Evolutionary conservation across 2,329 filamentous ascomycete species (phyloP).

Genomic region (Orbilia brochopaga): DNA sequence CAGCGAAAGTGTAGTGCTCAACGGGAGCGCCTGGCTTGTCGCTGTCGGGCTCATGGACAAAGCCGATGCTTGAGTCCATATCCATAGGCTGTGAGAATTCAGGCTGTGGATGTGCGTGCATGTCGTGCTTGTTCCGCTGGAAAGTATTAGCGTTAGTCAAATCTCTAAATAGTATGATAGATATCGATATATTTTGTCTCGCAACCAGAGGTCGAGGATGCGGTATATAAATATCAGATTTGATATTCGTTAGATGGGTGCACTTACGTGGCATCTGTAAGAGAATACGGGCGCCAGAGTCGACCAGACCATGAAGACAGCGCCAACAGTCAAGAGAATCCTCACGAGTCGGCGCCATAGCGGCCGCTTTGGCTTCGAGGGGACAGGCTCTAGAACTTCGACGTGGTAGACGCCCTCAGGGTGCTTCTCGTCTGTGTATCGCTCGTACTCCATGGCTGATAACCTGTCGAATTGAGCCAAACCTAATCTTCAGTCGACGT

Average conservation of each 20-base stretch:
- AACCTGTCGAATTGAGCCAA: background rate
- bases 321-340: conserved; percentile 15
- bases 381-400: conserved; percentile 19
- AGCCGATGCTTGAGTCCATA: conserved; percentile 13
- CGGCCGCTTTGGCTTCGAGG: conserved; percentile 38
- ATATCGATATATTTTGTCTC: too few species aligned
- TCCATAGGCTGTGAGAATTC: background rate
- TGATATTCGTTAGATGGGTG: background rate
- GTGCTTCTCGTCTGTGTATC: conserved; percentile 45
- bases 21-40: conserved; percentile 1
- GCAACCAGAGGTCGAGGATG: too few species aligned
- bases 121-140: background rate
- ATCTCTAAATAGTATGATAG: background rate
- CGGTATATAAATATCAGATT: too few species aligned
- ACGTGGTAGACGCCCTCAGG: conserved; percentile 30
- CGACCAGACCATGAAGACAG: conserved; percentile 25
- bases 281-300: conserved; percentile 21
- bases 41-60: background rate
- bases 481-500: background rate
- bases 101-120: background rate
- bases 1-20: conserved; percentile 31
- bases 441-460: conserved; percentile 31
- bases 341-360: conserved; percentile 33
- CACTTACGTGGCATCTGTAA: conserved; percentile 32
- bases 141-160: background rate